Percentiles rank a stretch among this genome's conserved stretches.
Conservation (phyloP, 805 yeast species). For the Clavispora asparagi region DNA sequence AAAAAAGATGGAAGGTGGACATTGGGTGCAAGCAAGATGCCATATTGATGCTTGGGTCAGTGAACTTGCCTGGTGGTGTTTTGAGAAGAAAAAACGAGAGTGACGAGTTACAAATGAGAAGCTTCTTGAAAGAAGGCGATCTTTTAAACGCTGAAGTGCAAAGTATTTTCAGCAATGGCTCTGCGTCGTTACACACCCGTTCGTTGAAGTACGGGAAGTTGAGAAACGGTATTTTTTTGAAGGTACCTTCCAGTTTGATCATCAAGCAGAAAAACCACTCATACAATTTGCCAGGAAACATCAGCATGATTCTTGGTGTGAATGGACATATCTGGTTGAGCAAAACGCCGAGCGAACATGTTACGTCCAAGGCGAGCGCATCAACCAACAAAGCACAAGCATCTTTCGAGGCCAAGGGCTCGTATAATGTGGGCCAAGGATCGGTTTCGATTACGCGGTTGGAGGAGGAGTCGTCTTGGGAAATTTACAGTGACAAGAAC, state of each 20-base stretch:
- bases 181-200: conserved; percentile 91
- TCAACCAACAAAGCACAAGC: conserved; percentile 34
- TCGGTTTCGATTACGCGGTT: conserved; percentile 73
- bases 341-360: conserved; percentile 33
- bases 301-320: conserved; percentile 85
- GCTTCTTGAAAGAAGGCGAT: conserved; percentile 92
- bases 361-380: conserved; percentile 15
- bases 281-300: conserved; percentile 88
- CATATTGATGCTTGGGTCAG: conserved; percentile 87
- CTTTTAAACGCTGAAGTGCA: conserved; percentile 94
- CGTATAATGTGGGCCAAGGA: conserved; percentile 53
- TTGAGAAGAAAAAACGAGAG: conserved; percentile 88
- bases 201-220: conserved; percentile 93
- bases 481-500: conserved; percentile 87
- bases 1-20: conserved; percentile 93
- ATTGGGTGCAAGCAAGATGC: conserved; percentile 96
- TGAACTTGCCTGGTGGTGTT: conserved; percentile 95
- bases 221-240: conserved; percentile 79
- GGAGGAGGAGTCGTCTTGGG: conserved; percentile 92
- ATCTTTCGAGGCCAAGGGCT: conserved; percentile 28
- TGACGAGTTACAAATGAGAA: conserved; percentile 95
- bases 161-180: conserved; percentile 80
- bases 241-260: conserved; percentile 78
- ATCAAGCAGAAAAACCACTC: conserved; percentile 85
- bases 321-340: conserved; percentile 93